Percentiles rank a stretch among this genome's conserved stretches.
Conservation (phyloP, 2,329 filamentous ascomycete species). For the Microcyclospora tardicrescens region DNA sequence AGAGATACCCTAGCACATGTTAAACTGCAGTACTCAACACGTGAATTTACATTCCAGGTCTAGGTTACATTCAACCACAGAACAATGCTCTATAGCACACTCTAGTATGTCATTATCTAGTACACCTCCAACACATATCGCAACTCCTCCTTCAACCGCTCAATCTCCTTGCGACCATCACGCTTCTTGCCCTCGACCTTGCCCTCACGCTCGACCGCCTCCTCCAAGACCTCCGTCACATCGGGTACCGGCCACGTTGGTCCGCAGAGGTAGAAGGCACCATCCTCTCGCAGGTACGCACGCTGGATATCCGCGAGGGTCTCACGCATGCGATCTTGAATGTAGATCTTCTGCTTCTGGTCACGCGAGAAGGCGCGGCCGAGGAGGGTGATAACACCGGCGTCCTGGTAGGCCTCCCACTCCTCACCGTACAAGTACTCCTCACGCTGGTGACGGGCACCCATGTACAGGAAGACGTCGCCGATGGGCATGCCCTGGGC, state of each 20-base stretch:
- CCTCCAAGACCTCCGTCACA: slow-evolving; percentile 84
- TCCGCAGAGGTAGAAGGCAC: slow-evolving; percentile 92
- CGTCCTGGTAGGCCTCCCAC: slow-evolving; percentile 95
- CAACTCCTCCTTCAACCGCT: slow-evolving; percentile 87
- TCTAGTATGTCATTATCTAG: slow-evolving; percentile 29
- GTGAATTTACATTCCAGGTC: too few species aligned
- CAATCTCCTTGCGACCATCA: slow-evolving; percentile 80
- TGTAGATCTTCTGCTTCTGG: slow-evolving; percentile 97
- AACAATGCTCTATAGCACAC: not conserved
- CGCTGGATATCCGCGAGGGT: slow-evolving; percentile 68
- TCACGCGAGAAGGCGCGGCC: slow-evolving; percentile 92
- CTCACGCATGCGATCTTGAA: slow-evolving; percentile 95
- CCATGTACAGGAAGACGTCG: slow-evolving; percentile 87
- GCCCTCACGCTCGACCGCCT: slow-evolving; percentile 71
- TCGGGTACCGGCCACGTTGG: slow-evolving; percentile 98
- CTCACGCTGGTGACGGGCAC: slow-evolving; percentile 90
- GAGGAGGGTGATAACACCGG: slow-evolving; percentile 86
- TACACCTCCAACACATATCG: slow-evolving; percentile 96
- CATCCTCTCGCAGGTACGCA: slow-evolving; percentile 76
- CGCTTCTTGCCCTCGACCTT: slow-evolving; percentile 59
- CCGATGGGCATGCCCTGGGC: slow-evolving; percentile 94
- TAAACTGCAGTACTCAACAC: too few species aligned
- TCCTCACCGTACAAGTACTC: slow-evolving; percentile 98
- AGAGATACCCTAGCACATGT: too few species aligned
- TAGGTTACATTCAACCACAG: not conserved